phyloP scores from a whole-genome alignment of 768 basidiomycete genomes.

The Tylopilus balloui region DNA sequence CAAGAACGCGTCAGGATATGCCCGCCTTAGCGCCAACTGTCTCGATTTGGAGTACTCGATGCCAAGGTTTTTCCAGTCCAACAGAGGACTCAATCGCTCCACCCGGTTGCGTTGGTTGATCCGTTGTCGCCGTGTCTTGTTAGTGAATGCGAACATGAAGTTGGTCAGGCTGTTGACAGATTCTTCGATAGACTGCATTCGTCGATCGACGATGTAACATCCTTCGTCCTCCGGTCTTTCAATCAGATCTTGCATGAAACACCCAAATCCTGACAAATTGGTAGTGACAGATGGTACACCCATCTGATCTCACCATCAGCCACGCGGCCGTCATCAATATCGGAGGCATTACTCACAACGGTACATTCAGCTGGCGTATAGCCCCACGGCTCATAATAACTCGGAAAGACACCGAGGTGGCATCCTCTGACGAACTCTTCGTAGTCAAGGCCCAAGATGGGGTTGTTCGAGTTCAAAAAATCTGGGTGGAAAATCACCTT shows the following conservation, averaged over 20 bases:
- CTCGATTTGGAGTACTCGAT: constrained; percentile 96
- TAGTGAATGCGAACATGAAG: constrained; percentile 68
- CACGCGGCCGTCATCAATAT: background rate
- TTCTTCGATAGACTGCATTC: constrained; percentile 85
- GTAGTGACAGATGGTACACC: constrained; percentile 97
- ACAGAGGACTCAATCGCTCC: constrained; percentile 84
- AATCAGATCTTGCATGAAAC: constrained; percentile 98
- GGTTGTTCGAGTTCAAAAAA: constrained; percentile 97
- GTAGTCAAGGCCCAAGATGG: constrained; percentile 94
- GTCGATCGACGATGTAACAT: constrained; percentile 93
- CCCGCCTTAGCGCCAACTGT: constrained; percentile 84
- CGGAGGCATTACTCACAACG: constrained; percentile 56
- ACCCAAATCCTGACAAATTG: constrained; percentile 96
- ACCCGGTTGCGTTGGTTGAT: constrained; percentile 99
- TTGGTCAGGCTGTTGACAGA: constrained; percentile 81
- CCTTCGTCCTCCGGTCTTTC: constrained; percentile 93
- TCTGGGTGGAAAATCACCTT: constrained; percentile 99
- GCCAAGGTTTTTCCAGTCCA: constrained; percentile 98
- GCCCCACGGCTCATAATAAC: constrained; percentile 95
- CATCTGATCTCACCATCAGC: constrained; percentile 54
- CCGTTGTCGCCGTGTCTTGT: constrained; percentile 88
- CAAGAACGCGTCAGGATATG: constrained; percentile 92
- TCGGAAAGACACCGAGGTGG: constrained; percentile 97
- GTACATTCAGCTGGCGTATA: constrained; percentile 99
- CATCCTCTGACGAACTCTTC: constrained; percentile 99